phyloP scores from a whole-genome alignment of 768 basidiomycete species.

The Suillus spraguei region DNA sequence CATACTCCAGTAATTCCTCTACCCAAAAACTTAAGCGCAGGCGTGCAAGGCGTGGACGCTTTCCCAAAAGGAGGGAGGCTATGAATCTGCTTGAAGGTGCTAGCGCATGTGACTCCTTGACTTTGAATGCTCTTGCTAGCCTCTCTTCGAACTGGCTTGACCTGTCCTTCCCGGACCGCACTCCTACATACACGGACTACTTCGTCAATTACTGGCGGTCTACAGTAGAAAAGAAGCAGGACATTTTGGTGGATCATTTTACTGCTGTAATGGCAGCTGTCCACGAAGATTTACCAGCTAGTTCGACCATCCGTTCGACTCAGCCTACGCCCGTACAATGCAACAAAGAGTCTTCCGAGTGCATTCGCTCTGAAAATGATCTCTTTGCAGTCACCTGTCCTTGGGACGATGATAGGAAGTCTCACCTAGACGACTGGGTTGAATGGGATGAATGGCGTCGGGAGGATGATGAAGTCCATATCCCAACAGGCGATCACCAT shows the following conservation, averaged over 20 bases:
- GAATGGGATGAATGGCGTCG: neutral
- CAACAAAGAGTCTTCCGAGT: neutral
- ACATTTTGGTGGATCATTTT: neutral
- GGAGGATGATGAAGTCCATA: neutral
- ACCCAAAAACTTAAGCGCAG: neutral
- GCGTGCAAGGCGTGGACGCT: neutral
- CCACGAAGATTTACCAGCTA: neutral
- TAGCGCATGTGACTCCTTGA: neutral
- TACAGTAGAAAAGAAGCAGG: neutral
- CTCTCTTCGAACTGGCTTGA: neutral
- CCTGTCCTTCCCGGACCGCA: neutral
- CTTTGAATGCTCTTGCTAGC: neutral
- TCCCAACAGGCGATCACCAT: neutral
- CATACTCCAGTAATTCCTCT: neutral
- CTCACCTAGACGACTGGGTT: neutral
- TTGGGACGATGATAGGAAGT: neutral
- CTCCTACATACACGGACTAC: neutral
- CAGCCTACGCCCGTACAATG: neutral
- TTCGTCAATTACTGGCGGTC: constrained; percentile 3
- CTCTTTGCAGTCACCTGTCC: neutral
- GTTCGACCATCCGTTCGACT: neutral
- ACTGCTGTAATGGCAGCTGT: neutral
- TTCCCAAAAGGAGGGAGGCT: no score
- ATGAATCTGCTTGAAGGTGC: neutral
- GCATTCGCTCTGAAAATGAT: neutral